Evolutionary conservation across 176 grass and related monocot species (phyloP).

Genomic region (Avena eriantha): DNA sequence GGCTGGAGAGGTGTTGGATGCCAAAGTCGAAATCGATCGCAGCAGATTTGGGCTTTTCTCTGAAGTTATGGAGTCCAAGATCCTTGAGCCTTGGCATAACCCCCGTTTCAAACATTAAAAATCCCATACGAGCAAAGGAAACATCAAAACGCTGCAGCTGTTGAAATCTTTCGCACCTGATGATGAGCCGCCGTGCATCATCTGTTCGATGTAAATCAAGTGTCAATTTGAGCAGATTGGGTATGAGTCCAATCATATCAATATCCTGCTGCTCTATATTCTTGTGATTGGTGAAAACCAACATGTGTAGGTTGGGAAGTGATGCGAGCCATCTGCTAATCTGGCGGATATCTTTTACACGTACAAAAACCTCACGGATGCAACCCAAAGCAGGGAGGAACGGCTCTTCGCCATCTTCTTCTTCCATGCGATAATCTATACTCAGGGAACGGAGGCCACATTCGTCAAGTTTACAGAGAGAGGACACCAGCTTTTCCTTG

Average conservation of each 20-base stretch:
- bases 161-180: not conserved
- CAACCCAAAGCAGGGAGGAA: constrained; percentile 23
- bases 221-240: not conserved
- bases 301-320: not conserved
- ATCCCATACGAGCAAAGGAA: fast-evolving
- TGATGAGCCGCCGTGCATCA: not conserved
- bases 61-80: fast-evolving
- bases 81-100: constrained; percentile 18
- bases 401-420: not conserved
- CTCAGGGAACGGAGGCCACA: not conserved
- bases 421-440: fast-evolving
- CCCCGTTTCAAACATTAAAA: constrained; percentile 7
- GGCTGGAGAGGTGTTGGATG: constrained; percentile 4
- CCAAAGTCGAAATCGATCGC: not conserved
- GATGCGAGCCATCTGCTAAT: not conserved
- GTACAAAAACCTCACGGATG: not conserved
- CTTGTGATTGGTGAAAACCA: fast-evolving
- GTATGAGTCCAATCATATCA: constrained; percentile 15
- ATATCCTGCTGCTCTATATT: not conserved
- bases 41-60: not conserved
- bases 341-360: not conserved
- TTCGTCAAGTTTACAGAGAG: constrained; percentile 18
- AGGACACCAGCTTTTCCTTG: not conserved
- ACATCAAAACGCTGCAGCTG: not conserved
- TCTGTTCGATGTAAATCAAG: fast-evolving